Conservation (phyloP, 2,329 filamentous ascomycete species). For the Aspergillus pseudoterreus region DNA sequence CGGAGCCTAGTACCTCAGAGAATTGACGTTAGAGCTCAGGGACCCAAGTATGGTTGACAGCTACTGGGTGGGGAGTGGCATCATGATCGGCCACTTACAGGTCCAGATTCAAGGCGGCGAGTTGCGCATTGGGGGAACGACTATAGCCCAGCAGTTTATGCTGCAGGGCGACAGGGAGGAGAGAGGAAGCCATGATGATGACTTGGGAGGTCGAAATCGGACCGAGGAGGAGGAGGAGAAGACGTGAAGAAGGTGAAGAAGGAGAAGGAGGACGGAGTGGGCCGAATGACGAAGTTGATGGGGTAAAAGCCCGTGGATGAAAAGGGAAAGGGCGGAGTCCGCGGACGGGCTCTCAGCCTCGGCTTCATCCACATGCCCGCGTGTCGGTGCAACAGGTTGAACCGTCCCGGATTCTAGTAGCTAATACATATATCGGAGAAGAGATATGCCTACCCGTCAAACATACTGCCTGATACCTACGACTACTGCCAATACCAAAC, state of each 20-base stretch:
- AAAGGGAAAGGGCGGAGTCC: slow-evolving; percentile 1
- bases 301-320: background rate
- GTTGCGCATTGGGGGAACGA: slow-evolving; percentile 29
- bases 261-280: slow-evolving; percentile 6
- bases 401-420: too few species aligned
- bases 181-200: slow-evolving; percentile 36
- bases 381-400: background rate
- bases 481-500: too few species aligned
- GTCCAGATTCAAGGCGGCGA: slow-evolving; percentile 39
- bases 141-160: slow-evolving; percentile 41
- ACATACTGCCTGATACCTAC: too few species aligned
- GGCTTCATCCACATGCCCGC: background rate
- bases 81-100: slow-evolving; percentile 27
- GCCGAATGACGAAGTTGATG: background rate
- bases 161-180: slow-evolving; percentile 42
- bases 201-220: background rate
- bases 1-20: slow-evolving; percentile 56
- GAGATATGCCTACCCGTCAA: too few species aligned
- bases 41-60: background rate
- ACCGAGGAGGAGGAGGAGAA: slow-evolving; percentile 2
- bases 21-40: slow-evolving; percentile 7
- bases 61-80: background rate
- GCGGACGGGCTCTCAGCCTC: background rate
- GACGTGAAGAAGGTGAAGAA: slow-evolving; percentile 2
- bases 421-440: too few species aligned